Conservation (phyloP, 345 rosid species). For the Linum lewisii region DNA sequence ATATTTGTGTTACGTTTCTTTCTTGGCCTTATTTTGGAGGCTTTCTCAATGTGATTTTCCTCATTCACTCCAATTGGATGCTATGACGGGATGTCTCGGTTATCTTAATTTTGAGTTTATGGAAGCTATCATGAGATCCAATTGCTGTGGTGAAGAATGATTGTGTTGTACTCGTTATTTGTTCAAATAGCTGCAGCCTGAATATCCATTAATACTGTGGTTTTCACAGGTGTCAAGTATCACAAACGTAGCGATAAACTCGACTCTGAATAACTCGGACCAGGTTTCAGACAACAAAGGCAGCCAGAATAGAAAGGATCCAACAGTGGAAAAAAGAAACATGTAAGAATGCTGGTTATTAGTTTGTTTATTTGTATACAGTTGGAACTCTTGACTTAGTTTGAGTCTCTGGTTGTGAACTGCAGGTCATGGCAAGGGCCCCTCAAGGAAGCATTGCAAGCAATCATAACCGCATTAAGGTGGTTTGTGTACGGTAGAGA, state of each 20-base stretch:
- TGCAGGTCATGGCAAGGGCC: conserved; percentile 83
- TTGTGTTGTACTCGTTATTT: not conserved
- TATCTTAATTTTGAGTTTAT: too few species aligned
- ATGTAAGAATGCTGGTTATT: conserved; percentile 59
- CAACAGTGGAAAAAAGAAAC: conserved; percentile 54
- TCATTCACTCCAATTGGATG: not conserved
- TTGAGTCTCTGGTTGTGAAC: conserved; percentile 15
- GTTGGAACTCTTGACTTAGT: not conserved
- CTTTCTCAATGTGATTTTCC: not conserved
- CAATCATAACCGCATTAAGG: too few species aligned
- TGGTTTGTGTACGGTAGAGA: too few species aligned
- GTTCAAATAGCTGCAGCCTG: not conserved
- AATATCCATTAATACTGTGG: not conserved
- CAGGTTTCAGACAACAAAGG: conserved; percentile 17
- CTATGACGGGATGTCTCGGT: not conserved
- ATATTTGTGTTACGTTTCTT: not conserved
- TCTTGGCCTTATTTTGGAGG: not conserved
- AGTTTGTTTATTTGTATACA: too few species aligned
- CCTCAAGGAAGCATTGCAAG: too few species aligned
- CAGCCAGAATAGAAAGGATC: conserved; percentile 31
- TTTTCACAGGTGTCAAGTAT: conserved; percentile 33
- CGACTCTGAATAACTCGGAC: conserved; percentile 12
- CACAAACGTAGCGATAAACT: conserved; percentile 12
- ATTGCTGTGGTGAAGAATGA: too few species aligned
- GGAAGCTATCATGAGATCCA: not conserved